Percentiles rank a stretch among this genome's conserved stretches.
phyloP scores from a whole-genome alignment of 345 rosid genomes.

The Fremontodendron californicum region DNA sequence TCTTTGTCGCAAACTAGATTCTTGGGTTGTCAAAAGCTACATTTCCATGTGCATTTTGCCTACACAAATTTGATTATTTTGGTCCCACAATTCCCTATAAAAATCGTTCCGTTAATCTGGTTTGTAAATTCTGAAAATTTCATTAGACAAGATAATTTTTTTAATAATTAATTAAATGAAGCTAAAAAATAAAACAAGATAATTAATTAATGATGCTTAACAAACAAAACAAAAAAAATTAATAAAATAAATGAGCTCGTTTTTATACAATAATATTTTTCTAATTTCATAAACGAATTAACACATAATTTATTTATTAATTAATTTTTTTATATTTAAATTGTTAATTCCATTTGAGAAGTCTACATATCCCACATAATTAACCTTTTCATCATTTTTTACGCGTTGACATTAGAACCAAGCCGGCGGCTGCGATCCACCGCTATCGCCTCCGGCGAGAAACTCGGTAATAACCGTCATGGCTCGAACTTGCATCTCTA shows the following conservation, averaged over 20 bases:
- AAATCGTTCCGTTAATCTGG: too few relatives aligned
- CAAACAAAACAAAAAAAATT: too few relatives aligned
- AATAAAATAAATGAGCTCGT: too few relatives aligned
- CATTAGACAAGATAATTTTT: too few relatives aligned
- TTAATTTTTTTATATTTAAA: background rate
- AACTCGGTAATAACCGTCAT: slow-evolving; percentile 64
- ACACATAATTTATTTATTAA: background rate
- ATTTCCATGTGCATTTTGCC: background rate
- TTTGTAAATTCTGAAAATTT: too few relatives aligned
- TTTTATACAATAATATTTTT: too few relatives aligned
- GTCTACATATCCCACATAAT: too few relatives aligned
- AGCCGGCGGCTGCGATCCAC: slow-evolving; percentile 8
- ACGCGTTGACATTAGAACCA: slow-evolving; percentile 7
- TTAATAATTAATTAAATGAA: too few relatives aligned
- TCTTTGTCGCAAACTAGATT: background rate
- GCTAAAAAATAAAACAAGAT: too few relatives aligned
- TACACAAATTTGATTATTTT: background rate
- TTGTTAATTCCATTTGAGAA: background rate
- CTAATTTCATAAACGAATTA: background rate
- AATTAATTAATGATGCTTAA: too few relatives aligned
- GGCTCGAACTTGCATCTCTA: slow-evolving; percentile 90
- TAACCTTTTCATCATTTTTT: slow-evolving; percentile 11
- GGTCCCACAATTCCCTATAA: too few relatives aligned
- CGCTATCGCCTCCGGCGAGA: slow-evolving; percentile 20
- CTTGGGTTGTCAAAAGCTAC: background rate